phyloP scores from a whole-genome alignment of 1,139 yeast species.

The Yamadazyma dendronema region DNA sequence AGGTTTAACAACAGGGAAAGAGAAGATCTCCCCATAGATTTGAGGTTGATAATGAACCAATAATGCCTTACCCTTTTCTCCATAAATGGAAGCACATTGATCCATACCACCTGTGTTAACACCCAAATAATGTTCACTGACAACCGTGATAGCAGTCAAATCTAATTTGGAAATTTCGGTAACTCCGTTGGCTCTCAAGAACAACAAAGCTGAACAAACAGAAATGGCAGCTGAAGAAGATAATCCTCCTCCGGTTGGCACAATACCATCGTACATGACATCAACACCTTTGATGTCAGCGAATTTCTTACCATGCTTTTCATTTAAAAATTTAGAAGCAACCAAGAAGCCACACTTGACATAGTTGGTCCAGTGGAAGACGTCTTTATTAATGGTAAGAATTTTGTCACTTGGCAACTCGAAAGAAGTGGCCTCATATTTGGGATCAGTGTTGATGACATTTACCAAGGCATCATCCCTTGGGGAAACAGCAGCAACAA shows the following conservation, averaged over 20 bases:
- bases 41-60: slow-evolving; percentile 63
- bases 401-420: slow-evolving; percentile 40
- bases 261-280: slow-evolving; percentile 60
- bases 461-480: slow-evolving; percentile 27
- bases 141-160: slow-evolving; percentile 61
- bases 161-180: slow-evolving; percentile 45
- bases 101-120: slow-evolving; percentile 81
- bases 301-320: slow-evolving; percentile 23
- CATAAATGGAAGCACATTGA: slow-evolving; percentile 71
- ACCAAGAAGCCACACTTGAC: slow-evolving; percentile 67
- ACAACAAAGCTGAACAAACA: slow-evolving; percentile 62
- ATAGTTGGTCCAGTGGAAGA: slow-evolving; percentile 62
- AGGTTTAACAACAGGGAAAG: slow-evolving; percentile 48
- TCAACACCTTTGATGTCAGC: slow-evolving; percentile 45
- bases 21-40: slow-evolving; percentile 54
- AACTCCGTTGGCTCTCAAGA: slow-evolving; percentile 54
- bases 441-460: slow-evolving; percentile 39
- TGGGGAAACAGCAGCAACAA: slow-evolving; percentile 52
- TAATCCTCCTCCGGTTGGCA: slow-evolving; percentile 74
- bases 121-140: slow-evolving; percentile 71
- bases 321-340: slow-evolving; percentile 51
- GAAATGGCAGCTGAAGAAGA: slow-evolving; percentile 75
- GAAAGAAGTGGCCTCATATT: slow-evolving; percentile 34
- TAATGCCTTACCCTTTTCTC: slow-evolving; percentile 59
- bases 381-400: slow-evolving; percentile 46